phyloP scores from a whole-genome alignment of 805 yeast genomes.

The Candida anglica region DNA sequence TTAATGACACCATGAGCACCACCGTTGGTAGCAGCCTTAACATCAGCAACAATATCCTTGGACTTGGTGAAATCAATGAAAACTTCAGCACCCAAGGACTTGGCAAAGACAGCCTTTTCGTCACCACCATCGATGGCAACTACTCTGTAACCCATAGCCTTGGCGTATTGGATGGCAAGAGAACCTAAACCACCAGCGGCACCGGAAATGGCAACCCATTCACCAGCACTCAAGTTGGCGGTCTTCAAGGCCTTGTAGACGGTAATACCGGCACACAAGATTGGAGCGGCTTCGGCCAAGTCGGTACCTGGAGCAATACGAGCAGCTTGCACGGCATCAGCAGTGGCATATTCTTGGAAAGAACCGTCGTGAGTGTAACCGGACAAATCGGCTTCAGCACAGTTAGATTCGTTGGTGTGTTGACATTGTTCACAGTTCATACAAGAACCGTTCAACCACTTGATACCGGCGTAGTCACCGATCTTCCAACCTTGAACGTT shows the following conservation, averaged over 20 bases:
- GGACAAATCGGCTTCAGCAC: constrained; percentile 58
- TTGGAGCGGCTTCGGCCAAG: constrained; percentile 73
- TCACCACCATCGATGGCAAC: constrained; percentile 70
- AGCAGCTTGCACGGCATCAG: constrained; percentile 86
- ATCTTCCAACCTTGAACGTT: constrained; percentile 66
- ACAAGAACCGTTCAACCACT: constrained; percentile 82
- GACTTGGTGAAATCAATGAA: constrained; percentile 57
- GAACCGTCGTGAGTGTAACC: constrained; percentile 91
- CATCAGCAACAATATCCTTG: constrained; percentile 52
- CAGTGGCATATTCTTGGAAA: constrained; percentile 87
- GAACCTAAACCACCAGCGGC: constrained; percentile 82
- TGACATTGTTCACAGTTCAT: constrained; percentile 73
- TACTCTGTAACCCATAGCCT: constrained; percentile 73
- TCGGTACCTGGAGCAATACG: constrained; percentile 70
- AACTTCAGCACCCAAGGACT: constrained; percentile 62
- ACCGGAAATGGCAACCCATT: constrained; percentile 76
- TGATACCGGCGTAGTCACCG: constrained; percentile 81
- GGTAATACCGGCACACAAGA: constrained; percentile 88
- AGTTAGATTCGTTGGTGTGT: constrained; percentile 63
- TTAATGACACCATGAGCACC: constrained; percentile 77
- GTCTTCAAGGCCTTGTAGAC: constrained; percentile 88
- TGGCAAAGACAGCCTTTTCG: constrained; percentile 52
- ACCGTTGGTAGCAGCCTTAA: constrained; percentile 58
- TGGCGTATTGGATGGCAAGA: constrained; percentile 69
- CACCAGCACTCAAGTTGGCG: constrained; percentile 63